Percentiles rank a stretch among this genome's conserved stretches.
Conservation (phyloP, 495 filamentous ascomycete species). For the Aspergillus nidulans region DNA sequence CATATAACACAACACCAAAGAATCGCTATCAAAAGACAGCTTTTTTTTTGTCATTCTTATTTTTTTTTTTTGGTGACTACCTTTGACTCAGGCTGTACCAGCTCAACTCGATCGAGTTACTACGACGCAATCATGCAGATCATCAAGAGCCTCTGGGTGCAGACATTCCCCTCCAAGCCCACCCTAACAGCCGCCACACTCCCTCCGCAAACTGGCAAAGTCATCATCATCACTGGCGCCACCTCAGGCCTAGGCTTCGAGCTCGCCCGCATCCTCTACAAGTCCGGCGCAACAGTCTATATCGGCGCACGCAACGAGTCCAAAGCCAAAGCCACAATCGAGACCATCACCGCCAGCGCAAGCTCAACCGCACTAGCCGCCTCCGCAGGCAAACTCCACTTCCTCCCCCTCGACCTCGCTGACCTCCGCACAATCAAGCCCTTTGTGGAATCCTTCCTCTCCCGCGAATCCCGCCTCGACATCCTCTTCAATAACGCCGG, state of each 20-base stretch:
- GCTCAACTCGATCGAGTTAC: too few relatives aligned
- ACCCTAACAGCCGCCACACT: background rate
- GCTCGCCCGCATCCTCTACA: constrained; percentile 40
- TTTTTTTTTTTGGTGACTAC: too few relatives aligned
- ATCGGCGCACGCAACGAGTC: constrained; percentile 36
- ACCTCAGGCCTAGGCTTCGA: constrained; percentile 51
- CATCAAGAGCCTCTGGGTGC: too few relatives aligned
- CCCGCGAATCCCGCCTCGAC: constrained; percentile 22
- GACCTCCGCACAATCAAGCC: constrained; percentile 33
- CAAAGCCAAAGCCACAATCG: constrained; percentile 30
- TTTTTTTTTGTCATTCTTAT: too few relatives aligned
- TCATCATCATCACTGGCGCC: constrained; percentile 47
- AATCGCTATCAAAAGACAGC: too few relatives aligned
- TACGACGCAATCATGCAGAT: too few relatives aligned
- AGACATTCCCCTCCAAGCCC: background rate
- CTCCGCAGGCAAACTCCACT: background rate
- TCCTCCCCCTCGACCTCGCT: constrained; percentile 36
- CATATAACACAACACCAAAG: too few relatives aligned
- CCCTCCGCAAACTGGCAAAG: constrained; percentile 28
- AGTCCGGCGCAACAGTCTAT: constrained; percentile 48
- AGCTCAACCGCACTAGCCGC: constrained; percentile 4
- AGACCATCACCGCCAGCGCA: constrained; percentile 15
- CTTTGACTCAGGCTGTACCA: too few relatives aligned
- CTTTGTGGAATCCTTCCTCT: constrained; percentile 31
- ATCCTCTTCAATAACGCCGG: constrained; percentile 33